phyloP scores from a whole-genome alignment of 768 basidiomycete species.

The Clavulina sp. region DNA sequence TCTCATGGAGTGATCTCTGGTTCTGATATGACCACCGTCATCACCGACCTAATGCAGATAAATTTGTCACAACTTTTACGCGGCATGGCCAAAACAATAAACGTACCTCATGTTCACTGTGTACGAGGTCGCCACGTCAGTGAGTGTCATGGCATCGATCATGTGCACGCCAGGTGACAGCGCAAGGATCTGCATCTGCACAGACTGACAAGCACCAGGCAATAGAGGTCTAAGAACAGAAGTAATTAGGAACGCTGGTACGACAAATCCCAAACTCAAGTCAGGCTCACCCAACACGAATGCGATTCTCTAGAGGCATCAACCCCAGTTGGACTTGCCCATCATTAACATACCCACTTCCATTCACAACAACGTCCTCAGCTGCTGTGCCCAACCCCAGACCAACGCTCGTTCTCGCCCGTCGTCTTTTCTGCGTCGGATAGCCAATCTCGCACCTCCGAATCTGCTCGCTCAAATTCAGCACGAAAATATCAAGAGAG shows the following conservation, averaged over 20 bases:
- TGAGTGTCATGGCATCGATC: constrained; percentile 51
- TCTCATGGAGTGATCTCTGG: no score
- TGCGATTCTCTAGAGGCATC: constrained; percentile 56
- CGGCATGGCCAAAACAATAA: not conserved
- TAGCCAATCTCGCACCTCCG: constrained; percentile 61
- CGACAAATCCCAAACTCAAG: not conserved
- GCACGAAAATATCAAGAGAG: constrained; percentile 73
- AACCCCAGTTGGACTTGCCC: constrained; percentile 32
- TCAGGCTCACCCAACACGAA: constrained; percentile 52
- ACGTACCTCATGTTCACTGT: constrained; percentile 56
- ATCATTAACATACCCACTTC: not conserved
- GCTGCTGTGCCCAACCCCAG: no score
- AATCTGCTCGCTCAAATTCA: constrained; percentile 61
- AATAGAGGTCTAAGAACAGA: constrained; percentile 39
- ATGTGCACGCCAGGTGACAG: constrained; percentile 64
- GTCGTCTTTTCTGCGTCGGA: constrained; percentile 24
- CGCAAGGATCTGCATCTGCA: constrained; percentile 72
- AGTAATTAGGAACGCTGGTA: constrained; percentile 1
- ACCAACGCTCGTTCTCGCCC: not conserved
- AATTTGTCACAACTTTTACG: not conserved
- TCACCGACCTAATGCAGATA: constrained; percentile 36
- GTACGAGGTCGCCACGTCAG: constrained; percentile 56
- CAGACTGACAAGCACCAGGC: constrained; percentile 72
- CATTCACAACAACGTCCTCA: no score
- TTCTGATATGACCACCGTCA: constrained; percentile 62